Conservation (phyloP, 2,329 filamentous ascomycete species). For the Hypoxylon sp. region DNA sequence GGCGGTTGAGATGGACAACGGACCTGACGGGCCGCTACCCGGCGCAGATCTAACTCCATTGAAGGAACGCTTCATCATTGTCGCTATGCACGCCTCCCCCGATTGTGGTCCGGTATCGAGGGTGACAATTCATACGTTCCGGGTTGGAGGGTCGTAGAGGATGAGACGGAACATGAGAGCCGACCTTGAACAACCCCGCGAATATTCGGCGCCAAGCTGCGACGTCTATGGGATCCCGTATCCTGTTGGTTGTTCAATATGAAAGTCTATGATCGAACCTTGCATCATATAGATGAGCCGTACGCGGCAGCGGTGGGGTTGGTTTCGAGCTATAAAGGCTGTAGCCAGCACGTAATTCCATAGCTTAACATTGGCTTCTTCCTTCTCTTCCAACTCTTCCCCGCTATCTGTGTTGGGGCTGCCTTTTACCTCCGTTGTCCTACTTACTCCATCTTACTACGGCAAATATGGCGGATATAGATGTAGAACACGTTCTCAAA, state of each 20-base stretch:
- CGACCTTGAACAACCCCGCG: slow-evolving; percentile 19
- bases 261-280: slow-evolving; percentile 11
- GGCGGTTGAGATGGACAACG: slow-evolving; percentile 4
- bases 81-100: slow-evolving; percentile 12
- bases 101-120: slow-evolving; percentile 29
- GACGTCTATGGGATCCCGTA: slow-evolving; percentile 4
- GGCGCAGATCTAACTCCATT: slow-evolving; percentile 33
- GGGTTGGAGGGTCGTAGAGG: slow-evolving; percentile 21
- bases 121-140: slow-evolving; percentile 30
- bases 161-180: slow-evolving; percentile 17
- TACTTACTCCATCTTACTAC: background rate
- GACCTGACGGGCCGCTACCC: slow-evolving; percentile 30
- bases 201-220: slow-evolving; percentile 25
- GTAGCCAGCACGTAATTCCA: slow-evolving; percentile 14
- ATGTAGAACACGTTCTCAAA: slow-evolving; percentile 63
- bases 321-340: slow-evolving; percentile 21
- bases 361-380: background rate
- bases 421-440: background rate
- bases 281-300: slow-evolving; percentile 14
- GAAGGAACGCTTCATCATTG: slow-evolving; percentile 19
- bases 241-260: slow-evolving; percentile 2
- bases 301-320: slow-evolving; percentile 23
- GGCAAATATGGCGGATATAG: slow-evolving; percentile 57
- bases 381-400: background rate
- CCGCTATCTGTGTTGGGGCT: background rate